A percentile compares a stretch with the other conserved stretches of the same genome.
Evolutionary conservation across 805 yeast species (phyloP).

Genomic region (Nakazawaea siamensis): DNA sequence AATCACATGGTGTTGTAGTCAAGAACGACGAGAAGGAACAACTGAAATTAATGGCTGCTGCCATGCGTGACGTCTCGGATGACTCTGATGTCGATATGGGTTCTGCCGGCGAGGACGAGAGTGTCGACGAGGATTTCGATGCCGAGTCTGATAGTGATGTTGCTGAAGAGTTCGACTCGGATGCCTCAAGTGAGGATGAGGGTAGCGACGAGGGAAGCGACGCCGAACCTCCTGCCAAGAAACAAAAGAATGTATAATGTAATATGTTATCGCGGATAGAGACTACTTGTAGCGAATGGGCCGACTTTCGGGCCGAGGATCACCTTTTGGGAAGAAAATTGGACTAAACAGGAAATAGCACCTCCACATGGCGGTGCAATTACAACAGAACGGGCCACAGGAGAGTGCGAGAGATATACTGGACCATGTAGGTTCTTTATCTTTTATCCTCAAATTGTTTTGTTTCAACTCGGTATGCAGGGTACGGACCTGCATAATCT

Average conservation of each 20-base stretch:
- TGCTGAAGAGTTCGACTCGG: conserved; percentile 81
- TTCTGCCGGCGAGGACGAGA: conserved; percentile 76
- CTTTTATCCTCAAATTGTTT: no score
- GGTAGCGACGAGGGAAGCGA: conserved; percentile 15
- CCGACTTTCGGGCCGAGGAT: no score
- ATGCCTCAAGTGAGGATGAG: conserved; percentile 21
- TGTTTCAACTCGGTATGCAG: no score
- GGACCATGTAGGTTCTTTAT: no score
- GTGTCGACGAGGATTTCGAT: conserved; percentile 82
- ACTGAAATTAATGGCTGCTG: conserved; percentile 71
- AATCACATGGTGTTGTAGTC: conserved; percentile 68
- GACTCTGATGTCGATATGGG: conserved; percentile 45
- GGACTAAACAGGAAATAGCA: no score
- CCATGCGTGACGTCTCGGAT: conserved; percentile 56
- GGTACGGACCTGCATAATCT: no score
- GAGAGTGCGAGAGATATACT: no score
- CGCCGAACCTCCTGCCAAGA: conserved; percentile 19
- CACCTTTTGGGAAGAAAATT: no score
- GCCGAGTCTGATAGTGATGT: conserved; percentile 56
- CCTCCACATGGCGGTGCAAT: no score
- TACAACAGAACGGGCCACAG: no score
- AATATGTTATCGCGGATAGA: no score
- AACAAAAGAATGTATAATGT: conserved; percentile 18
- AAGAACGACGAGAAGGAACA: conserved; percentile 88
- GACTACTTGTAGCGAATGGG: no score